These are phyloP conservation scores for Zygoascus biomembranicola DNA, from an alignment of 805 yeast species.

Conservation along the genomic window DNA sequence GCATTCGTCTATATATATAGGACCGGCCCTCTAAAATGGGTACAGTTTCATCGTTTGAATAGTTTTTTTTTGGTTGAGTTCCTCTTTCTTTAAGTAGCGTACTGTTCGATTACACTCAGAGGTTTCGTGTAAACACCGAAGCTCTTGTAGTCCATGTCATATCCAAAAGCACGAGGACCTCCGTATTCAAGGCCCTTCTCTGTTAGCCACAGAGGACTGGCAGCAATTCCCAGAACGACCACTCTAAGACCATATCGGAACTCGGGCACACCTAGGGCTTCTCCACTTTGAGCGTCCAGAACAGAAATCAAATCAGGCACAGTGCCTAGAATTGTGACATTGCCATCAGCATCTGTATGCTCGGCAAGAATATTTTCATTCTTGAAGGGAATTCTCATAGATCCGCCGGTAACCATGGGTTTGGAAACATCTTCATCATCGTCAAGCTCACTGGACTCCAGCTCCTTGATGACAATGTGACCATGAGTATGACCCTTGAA, in stretches of 20 bases:
- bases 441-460: constrained; percentile 13
- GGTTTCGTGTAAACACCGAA: constrained; percentile 31
- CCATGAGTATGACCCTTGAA: constrained; percentile 40
- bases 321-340: constrained; percentile 29
- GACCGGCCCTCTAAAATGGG: too few relatives aligned
- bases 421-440: neutral
- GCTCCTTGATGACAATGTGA: constrained; percentile 27
- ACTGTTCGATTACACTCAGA: constrained; percentile 35
- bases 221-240: constrained; percentile 36
- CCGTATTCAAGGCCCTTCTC: constrained; percentile 33
- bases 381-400: constrained; percentile 35
- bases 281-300: constrained; percentile 36
- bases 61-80: neutral
- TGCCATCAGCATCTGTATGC: constrained; percentile 11
- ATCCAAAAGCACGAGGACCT: constrained; percentile 35
- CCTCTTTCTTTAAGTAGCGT: constrained; percentile 2
- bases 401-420: neutral
- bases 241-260: constrained; percentile 39
- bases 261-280: constrained; percentile 42
- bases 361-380: constrained; percentile 38
- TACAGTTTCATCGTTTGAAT: too few relatives aligned
- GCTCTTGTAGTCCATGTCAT: constrained; percentile 27
- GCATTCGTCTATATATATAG: too few relatives aligned
- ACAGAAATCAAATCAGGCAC: constrained; percentile 41
- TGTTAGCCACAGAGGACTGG: constrained; percentile 32